These are phyloP conservation scores for Pseudocercospora pini-densiflorae DNA, from an alignment of 2,329 filamentous ascomycete genomes.

Conservation along the genomic window DNA sequence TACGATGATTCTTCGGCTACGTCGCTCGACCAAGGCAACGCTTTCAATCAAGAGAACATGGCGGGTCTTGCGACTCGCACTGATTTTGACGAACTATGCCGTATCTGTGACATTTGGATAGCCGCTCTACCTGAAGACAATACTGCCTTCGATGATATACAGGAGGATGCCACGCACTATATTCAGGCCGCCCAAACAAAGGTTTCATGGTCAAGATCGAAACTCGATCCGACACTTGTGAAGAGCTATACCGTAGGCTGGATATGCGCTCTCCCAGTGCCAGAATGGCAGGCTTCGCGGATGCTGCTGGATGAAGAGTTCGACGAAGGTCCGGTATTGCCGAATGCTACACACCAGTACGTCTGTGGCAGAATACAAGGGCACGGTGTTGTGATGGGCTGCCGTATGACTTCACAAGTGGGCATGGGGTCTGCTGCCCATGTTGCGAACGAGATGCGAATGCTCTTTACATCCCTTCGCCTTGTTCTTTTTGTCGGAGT, in stretches of 20 bases:
- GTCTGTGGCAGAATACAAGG: conserved; percentile 12
- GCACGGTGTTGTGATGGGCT: conserved; percentile 20
- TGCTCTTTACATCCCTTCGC: conserved; percentile 26
- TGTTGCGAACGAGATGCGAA: conserved; percentile 29
- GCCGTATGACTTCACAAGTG: conserved; percentile 11
- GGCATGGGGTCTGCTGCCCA: conserved; percentile 13
- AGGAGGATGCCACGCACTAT: too few species aligned
- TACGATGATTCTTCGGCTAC: too few species aligned
- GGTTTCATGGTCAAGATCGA: too few species aligned
- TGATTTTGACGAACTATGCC: too few species aligned
- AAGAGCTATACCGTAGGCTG: conserved; percentile 12
- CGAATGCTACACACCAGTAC: conserved; percentile 6
- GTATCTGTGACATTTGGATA: too few species aligned
- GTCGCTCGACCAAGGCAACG: too few species aligned
- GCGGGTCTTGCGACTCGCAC: too few species aligned
- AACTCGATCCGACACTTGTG: background rate
- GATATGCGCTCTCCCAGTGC: conserved; percentile 14
- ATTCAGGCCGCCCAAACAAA: too few species aligned
- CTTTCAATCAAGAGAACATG: too few species aligned
- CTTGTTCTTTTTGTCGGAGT: conserved; percentile 30
- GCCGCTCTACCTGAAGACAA: too few species aligned
- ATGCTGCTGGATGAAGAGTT: conserved; percentile 11
- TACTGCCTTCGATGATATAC: too few species aligned
- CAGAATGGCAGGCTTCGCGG: conserved; percentile 14
- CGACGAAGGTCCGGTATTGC: background rate